A percentile compares a stretch with the other conserved stretches of the same genome.
Evolutionary conservation across 2,329 filamentous ascomycete genomes (phyloP).

Genomic region (Colletotrichum cordylinicola): DNA sequence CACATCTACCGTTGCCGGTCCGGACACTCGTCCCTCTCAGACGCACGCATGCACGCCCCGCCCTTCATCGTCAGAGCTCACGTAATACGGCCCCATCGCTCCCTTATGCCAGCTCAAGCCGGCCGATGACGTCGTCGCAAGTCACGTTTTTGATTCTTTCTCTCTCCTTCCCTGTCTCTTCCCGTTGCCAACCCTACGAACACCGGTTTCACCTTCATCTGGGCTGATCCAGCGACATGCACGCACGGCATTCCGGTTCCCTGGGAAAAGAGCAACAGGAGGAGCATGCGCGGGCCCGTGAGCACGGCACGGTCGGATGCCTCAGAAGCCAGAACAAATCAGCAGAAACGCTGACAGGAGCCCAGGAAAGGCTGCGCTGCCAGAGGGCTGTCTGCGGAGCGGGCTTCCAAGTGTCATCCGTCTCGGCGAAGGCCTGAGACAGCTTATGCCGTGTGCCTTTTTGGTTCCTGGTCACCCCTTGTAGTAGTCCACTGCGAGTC

Average conservation of each 20-base stretch:
- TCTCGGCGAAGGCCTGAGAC: slow-evolving; percentile 1
- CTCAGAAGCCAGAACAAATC: background rate
- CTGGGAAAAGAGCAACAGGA: background rate
- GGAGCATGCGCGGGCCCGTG: slow-evolving; percentile 2
- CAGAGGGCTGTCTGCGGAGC: background rate
- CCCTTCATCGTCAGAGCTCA: background rate
- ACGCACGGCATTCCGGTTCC: slow-evolving; percentile 12
- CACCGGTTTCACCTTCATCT: slow-evolving; percentile 15
- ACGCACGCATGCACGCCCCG: background rate
- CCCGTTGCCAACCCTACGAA: background rate
- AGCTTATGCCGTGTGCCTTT: background rate
- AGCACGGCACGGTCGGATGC: slow-evolving; percentile 3
- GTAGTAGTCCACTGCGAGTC: background rate
- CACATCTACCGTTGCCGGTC: background rate
- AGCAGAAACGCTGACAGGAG: slow-evolving; percentile 19
- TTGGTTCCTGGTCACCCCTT: background rate
- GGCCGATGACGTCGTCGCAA: background rate
- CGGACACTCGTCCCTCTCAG: background rate
- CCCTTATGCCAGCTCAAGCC: background rate
- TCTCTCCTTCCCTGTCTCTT: background rate
- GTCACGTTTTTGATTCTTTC: background rate
- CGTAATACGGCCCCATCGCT: background rate
- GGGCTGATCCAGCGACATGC: background rate
- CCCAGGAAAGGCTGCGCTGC: background rate
- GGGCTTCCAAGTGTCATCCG: background rate